Base-by-base conservation (phyloP, 2,329 filamentous ascomycete genomes). In the Fusarium nelsonii region DNA sequence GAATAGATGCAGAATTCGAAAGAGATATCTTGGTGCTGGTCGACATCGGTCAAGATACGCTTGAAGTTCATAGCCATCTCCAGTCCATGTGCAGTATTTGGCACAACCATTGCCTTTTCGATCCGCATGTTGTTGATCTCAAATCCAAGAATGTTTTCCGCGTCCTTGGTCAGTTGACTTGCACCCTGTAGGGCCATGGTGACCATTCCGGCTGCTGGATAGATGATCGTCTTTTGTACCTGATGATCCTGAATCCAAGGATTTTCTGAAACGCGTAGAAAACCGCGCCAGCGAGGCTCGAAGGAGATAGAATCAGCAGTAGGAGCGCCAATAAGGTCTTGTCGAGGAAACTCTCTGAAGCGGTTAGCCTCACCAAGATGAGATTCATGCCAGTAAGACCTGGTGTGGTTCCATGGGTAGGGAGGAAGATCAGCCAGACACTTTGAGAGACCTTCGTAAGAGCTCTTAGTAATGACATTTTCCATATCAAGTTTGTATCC, bases 321-420 rank as follows among this genome's bases (percentile, higher is more conserved):
- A 0, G 78, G 81, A 2, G 81, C 78, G 1, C 86, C 86, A 28
- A 88, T 81, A 3, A 88, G 77, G 60, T 88, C 85, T 43, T 84
- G 81, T 12, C 85, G 79, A 3, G 81, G 79, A 53, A 81, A 81
- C 28, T 80, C 75, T 15, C 84, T 78, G 58, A 83, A 81, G 4
- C 84, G 80, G 46, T 81, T 80, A 12, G 81, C 78, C 15, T 75
- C 71, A 20, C 82, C 83, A 4, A 84, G 70, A 40, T 84, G 81
- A 2, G 83, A 83, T 61, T 88, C 85, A 62, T 85, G 81, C 85
- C 86, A 88, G 71, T 87, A 86, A 2, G 73, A 76, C 28, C 81
- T 84, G 28, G 77, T 74, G 60, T 87, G 85, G 32, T 87, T 85
- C 85, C 86, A 88, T 4, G 83, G 80, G 62, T 88, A 88, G 1